Conservation (phyloP, 2,329 filamentous ascomycete genomes). For the Calonectria montana region DNA sequence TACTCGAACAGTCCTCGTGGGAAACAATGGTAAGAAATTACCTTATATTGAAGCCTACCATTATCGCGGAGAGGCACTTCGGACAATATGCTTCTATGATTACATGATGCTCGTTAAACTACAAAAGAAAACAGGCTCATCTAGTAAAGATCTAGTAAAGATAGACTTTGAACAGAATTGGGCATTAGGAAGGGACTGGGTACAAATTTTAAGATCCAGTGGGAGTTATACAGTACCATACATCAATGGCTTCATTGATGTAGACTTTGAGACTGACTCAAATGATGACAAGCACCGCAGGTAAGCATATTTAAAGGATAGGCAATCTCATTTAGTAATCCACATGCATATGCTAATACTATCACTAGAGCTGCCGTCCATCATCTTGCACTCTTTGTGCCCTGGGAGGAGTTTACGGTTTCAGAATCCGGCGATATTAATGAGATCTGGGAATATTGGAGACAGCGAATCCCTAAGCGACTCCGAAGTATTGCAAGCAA, state of each 20-base stretch:
- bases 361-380: neutral
- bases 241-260: slow-evolving; percentile 1
- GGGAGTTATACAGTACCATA: neutral
- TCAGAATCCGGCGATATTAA: neutral
- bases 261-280: slow-evolving; percentile 8
- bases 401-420: neutral
- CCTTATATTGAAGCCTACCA: slow-evolving; percentile 9
- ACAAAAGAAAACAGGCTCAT: neutral
- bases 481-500: neutral
- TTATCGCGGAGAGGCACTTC: neutral
- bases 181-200: slow-evolving; percentile 1
- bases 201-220: neutral
- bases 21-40: neutral
- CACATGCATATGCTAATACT: neutral
- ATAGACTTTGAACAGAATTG: slow-evolving; percentile 15
- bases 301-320: neutral
- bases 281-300: neutral
- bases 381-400: slow-evolving; percentile 1
- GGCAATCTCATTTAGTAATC: neutral
- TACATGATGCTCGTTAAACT: neutral
- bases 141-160: neutral
- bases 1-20: slow-evolving; percentile 1
- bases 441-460: neutral
- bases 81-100: slow-evolving; percentile 6
- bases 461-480: neutral